Percentiles rank a stretch among this genome's conserved stretches.
Evolutionary conservation across 1,284 basidiomycete genomes (phyloP).

Genomic region (Tremellales sp.): DNA sequence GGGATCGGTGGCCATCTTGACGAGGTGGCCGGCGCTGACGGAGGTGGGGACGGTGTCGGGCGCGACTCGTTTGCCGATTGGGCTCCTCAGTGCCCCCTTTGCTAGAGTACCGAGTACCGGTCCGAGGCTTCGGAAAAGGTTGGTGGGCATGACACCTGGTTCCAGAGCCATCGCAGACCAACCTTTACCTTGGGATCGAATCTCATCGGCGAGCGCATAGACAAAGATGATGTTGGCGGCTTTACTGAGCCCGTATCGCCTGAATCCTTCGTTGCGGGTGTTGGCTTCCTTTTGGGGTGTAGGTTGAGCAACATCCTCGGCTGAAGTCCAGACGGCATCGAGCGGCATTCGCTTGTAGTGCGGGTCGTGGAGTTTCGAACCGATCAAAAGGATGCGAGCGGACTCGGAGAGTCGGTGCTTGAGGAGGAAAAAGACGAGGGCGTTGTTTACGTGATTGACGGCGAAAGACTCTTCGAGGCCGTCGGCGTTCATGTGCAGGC

Average conservation of each 20-base stretch:
- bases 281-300: background rate
- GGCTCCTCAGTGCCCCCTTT: background rate
- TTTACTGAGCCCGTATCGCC: slow-evolving; percentile 9
- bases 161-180: slow-evolving; percentile 18
- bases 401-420: slow-evolving; percentile 2
- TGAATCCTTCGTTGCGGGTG: slow-evolving; percentile 3
- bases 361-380: slow-evolving; percentile 13
- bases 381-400: slow-evolving; percentile 14
- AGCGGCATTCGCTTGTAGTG: slow-evolving; percentile 2
- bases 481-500: slow-evolving; percentile 4
- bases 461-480: slow-evolving; percentile 19
- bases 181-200: background rate
- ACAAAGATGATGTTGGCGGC: slow-evolving; percentile 13
- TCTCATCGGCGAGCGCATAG: slow-evolving; percentile 11
- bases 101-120: background rate
- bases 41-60: slow-evolving; percentile 2
- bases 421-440: slow-evolving; percentile 23
- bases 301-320: slow-evolving; percentile 16
- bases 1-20: slow-evolving; percentile 6
- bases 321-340: slow-evolving; percentile 9
- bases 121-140: slow-evolving; percentile 5
- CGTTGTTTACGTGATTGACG: slow-evolving; percentile 21
- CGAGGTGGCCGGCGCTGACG: slow-evolving; percentile 5
- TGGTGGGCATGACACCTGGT: slow-evolving; percentile 20
- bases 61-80: slow-evolving; percentile 1